Percentiles rank a stretch among this genome's conserved stretches.
Conservation (phyloP, 345 rosid genomes). For the Gossypium turneri region DNA sequence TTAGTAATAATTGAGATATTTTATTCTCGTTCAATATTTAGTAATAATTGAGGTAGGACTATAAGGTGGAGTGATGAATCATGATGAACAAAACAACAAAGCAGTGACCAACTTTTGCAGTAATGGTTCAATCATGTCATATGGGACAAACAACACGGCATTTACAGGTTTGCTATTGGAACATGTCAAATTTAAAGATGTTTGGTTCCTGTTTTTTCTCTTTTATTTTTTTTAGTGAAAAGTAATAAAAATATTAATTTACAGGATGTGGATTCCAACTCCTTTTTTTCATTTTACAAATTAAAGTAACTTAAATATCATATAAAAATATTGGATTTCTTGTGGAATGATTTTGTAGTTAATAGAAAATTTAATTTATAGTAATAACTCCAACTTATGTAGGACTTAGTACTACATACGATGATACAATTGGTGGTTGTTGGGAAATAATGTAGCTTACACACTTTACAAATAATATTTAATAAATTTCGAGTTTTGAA, state of each 20-base stretch:
- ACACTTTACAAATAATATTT: too few species aligned
- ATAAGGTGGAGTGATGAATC: background rate
- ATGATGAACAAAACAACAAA: conserved; percentile 17
- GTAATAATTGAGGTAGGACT: background rate
- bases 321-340: background rate
- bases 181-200: background rate
- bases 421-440: background rate
- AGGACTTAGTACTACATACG: background rate
- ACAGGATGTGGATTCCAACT: background rate
- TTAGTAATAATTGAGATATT: background rate
- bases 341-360: background rate
- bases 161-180: background rate
- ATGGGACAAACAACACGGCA: background rate
- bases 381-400: too few species aligned
- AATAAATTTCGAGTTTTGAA: too few species aligned
- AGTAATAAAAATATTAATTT: background rate
- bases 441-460: too few species aligned
- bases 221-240: background rate
- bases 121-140: too few species aligned
- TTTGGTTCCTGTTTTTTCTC: background rate
- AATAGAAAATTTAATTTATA: too few species aligned
- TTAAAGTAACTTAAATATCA: too few species aligned
- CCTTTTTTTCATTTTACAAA: too few species aligned
- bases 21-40: too few species aligned
- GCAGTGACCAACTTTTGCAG: background rate